Conservation (phyloP, 495 filamentous ascomycete species). For the Penicillium pancosmium region DNA sequence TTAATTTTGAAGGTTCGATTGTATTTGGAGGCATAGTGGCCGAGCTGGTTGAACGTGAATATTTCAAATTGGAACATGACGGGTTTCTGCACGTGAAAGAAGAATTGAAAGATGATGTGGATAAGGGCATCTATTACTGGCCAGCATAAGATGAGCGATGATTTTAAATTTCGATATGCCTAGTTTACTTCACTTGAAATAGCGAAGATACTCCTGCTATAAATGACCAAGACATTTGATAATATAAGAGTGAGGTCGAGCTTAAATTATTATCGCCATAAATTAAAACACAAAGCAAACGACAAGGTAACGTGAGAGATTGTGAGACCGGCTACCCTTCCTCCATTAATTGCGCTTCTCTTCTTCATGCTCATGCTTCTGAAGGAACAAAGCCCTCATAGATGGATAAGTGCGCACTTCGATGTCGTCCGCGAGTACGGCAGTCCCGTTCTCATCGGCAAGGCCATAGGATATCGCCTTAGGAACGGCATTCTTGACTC, state of each 20-base stretch:
- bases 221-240: too few species aligned
- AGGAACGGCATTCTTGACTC: not conserved
- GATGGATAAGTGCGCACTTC: conserved; percentile 14
- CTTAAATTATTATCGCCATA: too few species aligned
- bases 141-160: not conserved
- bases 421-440: conserved; percentile 4
- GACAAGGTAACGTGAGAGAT: not conserved
- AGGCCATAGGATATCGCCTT: conserved; percentile 6
- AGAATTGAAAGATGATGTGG: conserved; percentile 33
- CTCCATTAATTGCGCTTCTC: not conserved
- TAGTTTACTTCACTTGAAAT: too few species aligned
- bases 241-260: too few species aligned
- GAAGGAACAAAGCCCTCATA: conserved; percentile 15
- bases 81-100: conserved; percentile 30
- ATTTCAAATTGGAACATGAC: conserved; percentile 19
- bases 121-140: conserved; percentile 34
- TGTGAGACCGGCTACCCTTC: too few species aligned
- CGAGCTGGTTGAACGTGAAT: conserved; percentile 34
- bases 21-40: conserved; percentile 54
- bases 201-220: too few species aligned
- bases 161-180: not conserved
- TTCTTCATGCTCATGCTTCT: conserved; percentile 8
- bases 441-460: conserved; percentile 1
- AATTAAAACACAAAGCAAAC: not conserved
- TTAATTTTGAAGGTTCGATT: conserved; percentile 42